Evolutionary conservation across 768 basidiomycete genomes (phyloP), one percentile per base, ranked within the genome.

Genomic region (Auricularia cornea): DNA sequence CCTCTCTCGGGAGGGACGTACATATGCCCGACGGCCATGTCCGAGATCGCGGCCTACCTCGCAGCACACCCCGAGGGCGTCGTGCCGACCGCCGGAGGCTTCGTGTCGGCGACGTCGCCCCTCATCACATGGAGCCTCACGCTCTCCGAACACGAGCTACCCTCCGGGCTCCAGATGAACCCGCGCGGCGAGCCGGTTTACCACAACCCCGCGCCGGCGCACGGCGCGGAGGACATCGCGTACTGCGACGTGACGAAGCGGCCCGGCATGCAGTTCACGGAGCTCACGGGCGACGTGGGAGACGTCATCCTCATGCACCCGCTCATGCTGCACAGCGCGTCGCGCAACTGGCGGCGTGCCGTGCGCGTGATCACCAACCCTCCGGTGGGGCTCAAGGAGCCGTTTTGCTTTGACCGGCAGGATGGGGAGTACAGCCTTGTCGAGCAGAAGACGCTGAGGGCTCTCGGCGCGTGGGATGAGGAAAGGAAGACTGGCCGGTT

Each of bases 361-460:
- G 83, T 81, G 29, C 76, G 85, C 65, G 75, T 88, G 61, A 87
- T 87, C 69, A 85, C 85, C 52, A 88, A 87, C 66, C 85, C 86
- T 61, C 84, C 85, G 3, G 84, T 85, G 6, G 73, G 79, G 40
- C 72, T 85, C 60, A 78, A 76, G 60, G 74, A 80, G 63, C 84
- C 85, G 26, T 86, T 87, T 72, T 75, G 79, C 38, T 83, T 85
- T 66, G 67, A 76, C 44, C 73, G 81, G 51, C 75, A 73, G 30
- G 70, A 80, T 66, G 72, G 75, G 0, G 80, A 83, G 20, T 81
- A 64, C 60, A 84, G 81, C 63, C 67, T 86, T 12, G 85, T 86
- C 18, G 86, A 86, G 70, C 76, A 72, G 65, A 85, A 84, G 76
- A 87, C 84, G 33, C 65, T 87, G 54, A 75, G 72, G 62, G 84